Percentiles rank a stretch among this genome's conserved stretches.
phyloP scores from a whole-genome alignment of 768 basidiomycete species.

The Mycena pura region DNA sequence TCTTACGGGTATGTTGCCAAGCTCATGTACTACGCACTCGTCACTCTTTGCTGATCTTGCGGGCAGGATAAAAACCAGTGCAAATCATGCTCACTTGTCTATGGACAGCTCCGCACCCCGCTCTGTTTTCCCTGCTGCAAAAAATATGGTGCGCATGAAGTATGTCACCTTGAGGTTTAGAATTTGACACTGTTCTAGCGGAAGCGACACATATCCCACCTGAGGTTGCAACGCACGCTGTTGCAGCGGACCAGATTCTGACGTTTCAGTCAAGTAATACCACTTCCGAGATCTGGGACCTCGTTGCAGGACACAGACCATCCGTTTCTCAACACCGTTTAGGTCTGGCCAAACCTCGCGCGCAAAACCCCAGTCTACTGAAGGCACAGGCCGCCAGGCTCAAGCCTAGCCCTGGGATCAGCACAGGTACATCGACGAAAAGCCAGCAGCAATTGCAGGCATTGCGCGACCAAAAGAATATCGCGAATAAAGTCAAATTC shows the following conservation, averaged over 20 bases:
- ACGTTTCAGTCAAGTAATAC: not conserved
- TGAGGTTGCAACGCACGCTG: not conserved
- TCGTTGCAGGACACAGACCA: not conserved
- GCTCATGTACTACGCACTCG: too few species aligned
- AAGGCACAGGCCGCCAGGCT: not conserved
- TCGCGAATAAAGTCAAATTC: not conserved
- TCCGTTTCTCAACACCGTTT: not conserved
- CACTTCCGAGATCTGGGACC: not conserved
- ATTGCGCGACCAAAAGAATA: not conserved
- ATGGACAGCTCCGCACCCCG: not conserved
- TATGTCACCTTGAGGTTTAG: not conserved
- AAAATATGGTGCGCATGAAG: not conserved
- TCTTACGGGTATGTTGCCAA: too few species aligned
- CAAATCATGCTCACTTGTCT: not conserved
- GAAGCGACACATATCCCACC: not conserved
- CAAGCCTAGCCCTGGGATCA: not conserved
- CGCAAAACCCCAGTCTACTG: not conserved
- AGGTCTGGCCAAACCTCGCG: not conserved
- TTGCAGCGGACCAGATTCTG: not conserved
- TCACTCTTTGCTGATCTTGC: not conserved
- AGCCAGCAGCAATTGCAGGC: not conserved
- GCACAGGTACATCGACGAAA: not conserved
- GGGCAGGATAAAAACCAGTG: not conserved
- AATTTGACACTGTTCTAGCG: not conserved
- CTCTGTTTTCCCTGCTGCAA: not conserved